A percentile compares a stretch with the other conserved stretches of the same genome.
Evolutionary conservation across 768 basidiomycete species (phyloP).

Genomic region (Lenzites betulinus): DNA sequence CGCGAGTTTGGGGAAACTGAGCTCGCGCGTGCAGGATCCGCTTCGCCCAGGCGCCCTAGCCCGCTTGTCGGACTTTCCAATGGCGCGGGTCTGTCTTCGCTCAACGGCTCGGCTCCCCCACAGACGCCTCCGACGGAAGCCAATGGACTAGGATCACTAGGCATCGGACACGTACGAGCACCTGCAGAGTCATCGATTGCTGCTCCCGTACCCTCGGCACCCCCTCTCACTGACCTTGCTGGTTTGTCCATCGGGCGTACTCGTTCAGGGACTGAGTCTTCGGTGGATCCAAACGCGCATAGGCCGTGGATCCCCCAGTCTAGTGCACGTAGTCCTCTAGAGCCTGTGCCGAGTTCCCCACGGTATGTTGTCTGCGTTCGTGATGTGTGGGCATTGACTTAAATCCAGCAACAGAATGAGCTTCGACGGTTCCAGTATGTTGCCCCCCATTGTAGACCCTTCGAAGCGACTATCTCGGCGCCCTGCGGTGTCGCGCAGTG

Average conservation of each 20-base stretch:
- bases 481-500: slow-evolving; percentile 44
- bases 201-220: slow-evolving; percentile 1
- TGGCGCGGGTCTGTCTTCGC: slow-evolving; percentile 6
- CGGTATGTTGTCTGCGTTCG: slow-evolving; percentile 36
- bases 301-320: slow-evolving; percentile 28
- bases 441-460: slow-evolving; percentile 18
- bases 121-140: slow-evolving; percentile 8
- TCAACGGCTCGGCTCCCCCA: slow-evolving; percentile 13
- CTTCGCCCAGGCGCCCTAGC: slow-evolving; percentile 8
- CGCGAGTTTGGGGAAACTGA: slow-evolving; percentile 50
- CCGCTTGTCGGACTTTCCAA: slow-evolving; percentile 9
- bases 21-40: slow-evolving; percentile 29
- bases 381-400: not conserved
- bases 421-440: slow-evolving; percentile 16
- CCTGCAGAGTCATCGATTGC: slow-evolving; percentile 20
- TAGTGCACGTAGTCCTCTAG: slow-evolving; percentile 38
- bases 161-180: slow-evolving; percentile 18
- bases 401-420: not conserved
- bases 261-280: slow-evolving; percentile 20
- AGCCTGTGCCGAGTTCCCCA: slow-evolving; percentile 43
- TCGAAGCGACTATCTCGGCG: slow-evolving; percentile 39
- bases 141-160: slow-evolving; percentile 8
- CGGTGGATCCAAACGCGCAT: slow-evolving; percentile 20
- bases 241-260: slow-evolving; percentile 14
- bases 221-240: slow-evolving; percentile 3